Conservation (phyloP, 257 asterid species). For the Nicotiana paniculata region DNA sequence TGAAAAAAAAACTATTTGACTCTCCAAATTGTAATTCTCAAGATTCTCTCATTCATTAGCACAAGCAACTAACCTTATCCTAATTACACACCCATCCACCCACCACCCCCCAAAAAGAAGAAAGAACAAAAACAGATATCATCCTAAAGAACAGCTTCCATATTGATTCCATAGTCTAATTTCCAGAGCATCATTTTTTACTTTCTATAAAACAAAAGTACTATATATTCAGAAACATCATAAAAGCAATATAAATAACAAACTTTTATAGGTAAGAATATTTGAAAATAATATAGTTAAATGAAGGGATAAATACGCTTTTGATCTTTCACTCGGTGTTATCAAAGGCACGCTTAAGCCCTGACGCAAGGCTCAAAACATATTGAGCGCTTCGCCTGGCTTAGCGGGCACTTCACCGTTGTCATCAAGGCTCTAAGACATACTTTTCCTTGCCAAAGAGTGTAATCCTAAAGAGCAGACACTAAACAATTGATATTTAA, state of each 20-base stretch:
- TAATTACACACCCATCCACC: not conserved
- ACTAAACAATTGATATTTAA: too few relatives aligned
- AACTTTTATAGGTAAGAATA: not conserved
- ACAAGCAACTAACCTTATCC: not conserved
- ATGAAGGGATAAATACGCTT: too few relatives aligned
- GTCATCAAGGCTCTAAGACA: too few relatives aligned
- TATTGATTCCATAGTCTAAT: constrained; percentile 80
- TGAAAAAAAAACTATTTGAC: not conserved
- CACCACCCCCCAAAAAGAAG: not conserved
- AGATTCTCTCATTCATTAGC: not conserved
- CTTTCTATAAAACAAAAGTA: not conserved
- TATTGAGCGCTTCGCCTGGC: too few relatives aligned
- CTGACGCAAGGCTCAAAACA: too few relatives aligned
- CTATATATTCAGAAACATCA: not conserved
- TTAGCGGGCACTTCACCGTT: too few relatives aligned
- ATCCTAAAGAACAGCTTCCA: constrained; percentile 79
- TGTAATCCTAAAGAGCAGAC: too few relatives aligned
- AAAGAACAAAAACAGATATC: constrained; percentile 30
- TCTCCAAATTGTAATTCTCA: not conserved
- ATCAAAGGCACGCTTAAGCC: too few relatives aligned
- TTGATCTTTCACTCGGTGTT: too few relatives aligned
- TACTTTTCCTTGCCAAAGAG: too few relatives aligned
- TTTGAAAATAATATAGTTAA: not conserved
- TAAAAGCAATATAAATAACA: not conserved
- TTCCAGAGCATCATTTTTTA: not conserved